phyloP scores from a whole-genome alignment of 495 filamentous ascomycete genomes.

The Xylaria intraflava region DNA sequence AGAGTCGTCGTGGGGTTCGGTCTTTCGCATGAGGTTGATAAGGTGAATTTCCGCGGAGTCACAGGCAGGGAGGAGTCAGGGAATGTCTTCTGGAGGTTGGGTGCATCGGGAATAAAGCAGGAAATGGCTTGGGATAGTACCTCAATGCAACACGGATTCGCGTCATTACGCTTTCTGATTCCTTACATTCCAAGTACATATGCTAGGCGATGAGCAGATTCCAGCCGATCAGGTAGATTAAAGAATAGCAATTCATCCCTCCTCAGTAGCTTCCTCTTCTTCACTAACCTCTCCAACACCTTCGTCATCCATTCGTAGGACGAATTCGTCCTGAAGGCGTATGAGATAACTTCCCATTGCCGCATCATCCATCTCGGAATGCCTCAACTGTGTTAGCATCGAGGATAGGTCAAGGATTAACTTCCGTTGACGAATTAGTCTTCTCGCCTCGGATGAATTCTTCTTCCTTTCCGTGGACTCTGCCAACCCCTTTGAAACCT shows the following conservation, averaged over 20 bases:
- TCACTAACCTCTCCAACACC: neutral
- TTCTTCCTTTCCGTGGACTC: conserved; percentile 40
- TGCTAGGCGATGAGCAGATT: neutral
- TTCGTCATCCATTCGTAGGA: conserved; percentile 54
- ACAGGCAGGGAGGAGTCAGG: no score
- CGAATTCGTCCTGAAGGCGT: conserved; percentile 71
- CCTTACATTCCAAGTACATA: neutral
- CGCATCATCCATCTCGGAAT: conserved; percentile 60
- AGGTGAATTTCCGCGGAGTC: no score
- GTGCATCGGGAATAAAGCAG: neutral
- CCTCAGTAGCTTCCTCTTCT: no score
- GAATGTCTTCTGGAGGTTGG: neutral
- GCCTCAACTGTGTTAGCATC: conserved; percentile 61
- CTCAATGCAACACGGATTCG: no score
- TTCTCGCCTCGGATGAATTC: conserved; percentile 50
- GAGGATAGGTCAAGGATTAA: conserved; percentile 69
- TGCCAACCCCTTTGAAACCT: conserved; percentile 56
- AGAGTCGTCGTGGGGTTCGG: neutral
- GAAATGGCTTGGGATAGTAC: no score
- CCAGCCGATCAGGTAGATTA: neutral
- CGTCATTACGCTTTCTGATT: no score
- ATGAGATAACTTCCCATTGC: conserved; percentile 58
- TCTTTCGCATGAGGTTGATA: neutral
- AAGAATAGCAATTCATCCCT: neutral
- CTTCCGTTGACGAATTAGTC: conserved; percentile 59